Evolutionary conservation across 1,284 basidiomycete genomes (phyloP).

Genomic region (Vanrija humicola): DNA sequence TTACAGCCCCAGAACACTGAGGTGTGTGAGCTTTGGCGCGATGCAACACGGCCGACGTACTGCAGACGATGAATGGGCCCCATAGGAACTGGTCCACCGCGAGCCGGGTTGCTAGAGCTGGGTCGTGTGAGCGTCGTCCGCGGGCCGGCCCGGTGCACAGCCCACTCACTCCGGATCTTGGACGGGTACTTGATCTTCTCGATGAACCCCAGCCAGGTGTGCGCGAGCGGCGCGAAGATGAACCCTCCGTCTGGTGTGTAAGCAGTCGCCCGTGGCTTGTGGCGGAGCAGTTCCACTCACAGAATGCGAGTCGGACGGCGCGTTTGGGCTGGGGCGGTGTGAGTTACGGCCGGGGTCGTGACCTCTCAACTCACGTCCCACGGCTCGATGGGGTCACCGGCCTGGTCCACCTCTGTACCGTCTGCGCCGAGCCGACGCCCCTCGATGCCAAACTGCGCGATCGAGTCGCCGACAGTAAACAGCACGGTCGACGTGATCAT

Average conservation of each 20-base stretch:
- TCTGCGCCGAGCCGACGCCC: slow-evolving; percentile 4
- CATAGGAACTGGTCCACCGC: slow-evolving; percentile 15
- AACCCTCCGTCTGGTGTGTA: slow-evolving; percentile 10
- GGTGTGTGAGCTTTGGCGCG: not conserved
- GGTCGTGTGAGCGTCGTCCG: not conserved
- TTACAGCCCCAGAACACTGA: slow-evolving; percentile 41
- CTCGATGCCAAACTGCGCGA: slow-evolving; percentile 21
- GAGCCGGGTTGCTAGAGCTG: slow-evolving; percentile 11
- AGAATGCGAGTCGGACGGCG: slow-evolving; percentile 11
- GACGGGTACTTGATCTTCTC: slow-evolving; percentile 6
- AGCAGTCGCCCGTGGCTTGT: not conserved
- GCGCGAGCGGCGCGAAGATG: slow-evolving; percentile 17
- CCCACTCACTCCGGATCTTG: slow-evolving; percentile 6
- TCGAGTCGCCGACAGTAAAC: slow-evolving; percentile 15
- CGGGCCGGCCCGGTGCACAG: not conserved
- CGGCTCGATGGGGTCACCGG: no score
- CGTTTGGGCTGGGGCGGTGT: slow-evolving; percentile 4
- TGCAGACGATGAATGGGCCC: slow-evolving; percentile 17
- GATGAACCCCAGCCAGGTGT: slow-evolving; percentile 16
- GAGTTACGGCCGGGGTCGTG: not conserved
- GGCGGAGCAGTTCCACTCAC: not conserved
- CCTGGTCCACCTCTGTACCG: not conserved
- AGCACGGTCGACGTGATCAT: slow-evolving; percentile 15
- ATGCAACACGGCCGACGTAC: slow-evolving; percentile 1
- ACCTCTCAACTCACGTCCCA: not conserved